Evolutionary conservation across 495 filamentous ascomycete genomes (phyloP).

Genomic region (Penicilliopsis zonata): DNA sequence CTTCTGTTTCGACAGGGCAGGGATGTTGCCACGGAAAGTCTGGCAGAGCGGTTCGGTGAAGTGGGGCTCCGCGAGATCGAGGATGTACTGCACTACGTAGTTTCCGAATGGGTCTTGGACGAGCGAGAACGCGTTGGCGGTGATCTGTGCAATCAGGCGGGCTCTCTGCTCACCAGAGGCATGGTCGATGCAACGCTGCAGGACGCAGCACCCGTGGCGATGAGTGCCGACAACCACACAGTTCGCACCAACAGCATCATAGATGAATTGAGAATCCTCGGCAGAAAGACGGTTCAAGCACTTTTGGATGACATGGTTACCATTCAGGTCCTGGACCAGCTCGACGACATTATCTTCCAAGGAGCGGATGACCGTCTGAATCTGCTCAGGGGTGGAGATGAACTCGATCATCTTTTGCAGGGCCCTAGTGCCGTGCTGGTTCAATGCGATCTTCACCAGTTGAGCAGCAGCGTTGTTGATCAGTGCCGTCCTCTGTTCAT

Average conservation of each 20-base stretch:
- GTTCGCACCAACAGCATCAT: constrained; percentile 74
- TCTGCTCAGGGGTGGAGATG: constrained; percentile 67
- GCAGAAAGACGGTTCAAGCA: constrained; percentile 85
- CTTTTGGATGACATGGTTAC: constrained; percentile 98
- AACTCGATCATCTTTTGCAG: constrained; percentile 99
- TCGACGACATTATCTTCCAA: constrained; percentile 72
- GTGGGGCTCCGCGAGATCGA: constrained; percentile 70
- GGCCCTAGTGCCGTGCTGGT: constrained; percentile 92
- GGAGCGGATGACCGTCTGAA: constrained; percentile 69
- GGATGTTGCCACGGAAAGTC: constrained; percentile 62
- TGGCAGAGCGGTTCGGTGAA: constrained; percentile 79
- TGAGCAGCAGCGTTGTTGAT: constrained; percentile 78
- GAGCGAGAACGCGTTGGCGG: constrained; percentile 62
- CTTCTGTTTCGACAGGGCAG: constrained; percentile 82
- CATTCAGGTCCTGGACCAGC: constrained; percentile 91
- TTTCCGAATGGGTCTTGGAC: constrained; percentile 97
- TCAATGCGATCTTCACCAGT: constrained; percentile 84
- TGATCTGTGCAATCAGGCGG: constrained; percentile 77
- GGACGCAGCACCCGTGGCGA: constrained; percentile 93
- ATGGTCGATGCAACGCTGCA: constrained; percentile 97
- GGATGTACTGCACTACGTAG: constrained; percentile 96
- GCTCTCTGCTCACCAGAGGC: constrained; percentile 81
- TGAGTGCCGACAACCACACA: constrained; percentile 92
- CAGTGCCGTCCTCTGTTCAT: constrained; percentile 86
- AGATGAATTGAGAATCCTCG: constrained; percentile 86